Conservation (phyloP, 495 filamentous ascomycete species). For the Astrothelium macrocarpum region DNA sequence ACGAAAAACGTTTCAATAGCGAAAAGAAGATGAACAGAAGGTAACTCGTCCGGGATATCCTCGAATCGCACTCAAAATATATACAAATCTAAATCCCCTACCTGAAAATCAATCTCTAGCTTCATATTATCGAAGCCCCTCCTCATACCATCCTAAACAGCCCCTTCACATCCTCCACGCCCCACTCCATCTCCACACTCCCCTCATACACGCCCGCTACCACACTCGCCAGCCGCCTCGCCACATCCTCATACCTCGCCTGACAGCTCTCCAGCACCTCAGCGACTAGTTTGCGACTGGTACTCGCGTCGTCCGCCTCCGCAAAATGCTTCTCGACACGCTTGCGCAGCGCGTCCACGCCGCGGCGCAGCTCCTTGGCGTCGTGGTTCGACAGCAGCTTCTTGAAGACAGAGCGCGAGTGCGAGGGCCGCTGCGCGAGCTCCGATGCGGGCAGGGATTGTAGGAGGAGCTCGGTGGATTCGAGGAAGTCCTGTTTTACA, state of each 20-base stretch:
- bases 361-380: slow-evolving; percentile 68
- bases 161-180: neutral
- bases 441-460: slow-evolving; percentile 34
- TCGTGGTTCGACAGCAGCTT: slow-evolving; percentile 75
- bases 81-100: neutral
- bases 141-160: neutral
- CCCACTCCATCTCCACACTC: slow-evolving; percentile 1
- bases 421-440: slow-evolving; percentile 64
- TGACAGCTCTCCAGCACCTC: slow-evolving; percentile 78
- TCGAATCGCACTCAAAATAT: neutral
- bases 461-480: slow-evolving; percentile 67
- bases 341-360: slow-evolving; percentile 76
- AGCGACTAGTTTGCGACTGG: slow-evolving; percentile 58
- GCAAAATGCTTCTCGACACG: slow-evolving; percentile 95
- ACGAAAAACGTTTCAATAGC: too few relatives aligned
- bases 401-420: slow-evolving; percentile 70
- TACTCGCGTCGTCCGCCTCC: slow-evolving; percentile 63
- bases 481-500: slow-evolving; percentile 63
- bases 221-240: slow-evolving; percentile 58
- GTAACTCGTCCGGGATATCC: neutral
- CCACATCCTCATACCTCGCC: slow-evolving; percentile 61
- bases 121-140: neutral
- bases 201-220: slow-evolving; percentile 46
- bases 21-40: neutral
- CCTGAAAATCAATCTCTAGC: neutral